Evolutionary conservation across 2,329 filamentous ascomycete species (phyloP).

Genomic region (Ustilaginoidea virens): DNA sequence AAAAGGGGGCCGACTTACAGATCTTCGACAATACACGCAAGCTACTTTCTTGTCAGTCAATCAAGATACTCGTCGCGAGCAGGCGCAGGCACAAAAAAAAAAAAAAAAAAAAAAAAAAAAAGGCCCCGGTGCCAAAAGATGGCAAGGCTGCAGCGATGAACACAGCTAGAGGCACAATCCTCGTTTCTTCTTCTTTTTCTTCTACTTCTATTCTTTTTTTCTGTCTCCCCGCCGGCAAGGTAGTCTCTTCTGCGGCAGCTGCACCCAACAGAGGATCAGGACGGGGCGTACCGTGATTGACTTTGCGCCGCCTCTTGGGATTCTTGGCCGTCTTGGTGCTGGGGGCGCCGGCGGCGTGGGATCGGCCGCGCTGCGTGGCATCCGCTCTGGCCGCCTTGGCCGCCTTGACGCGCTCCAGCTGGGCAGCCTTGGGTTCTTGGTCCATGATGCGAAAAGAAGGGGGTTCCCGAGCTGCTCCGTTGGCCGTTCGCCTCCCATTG

Average conservation of each 20-base stretch:
- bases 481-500: constrained; percentile 14
- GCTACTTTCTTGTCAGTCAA: constrained; percentile 28
- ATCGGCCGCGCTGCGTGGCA: constrained; percentile 3
- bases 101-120: too few species aligned
- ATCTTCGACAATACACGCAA: constrained; percentile 80
- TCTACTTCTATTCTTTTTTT: too few species aligned
- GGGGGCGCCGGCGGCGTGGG: background rate
- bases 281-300: constrained; percentile 61
- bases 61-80: background rate
- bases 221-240: too few species aligned
- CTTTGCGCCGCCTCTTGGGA: constrained; percentile 75
- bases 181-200: too few species aligned
- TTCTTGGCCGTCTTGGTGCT: constrained; percentile 45
- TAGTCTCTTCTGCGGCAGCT: too few species aligned
- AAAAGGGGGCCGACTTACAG: constrained; percentile 45
- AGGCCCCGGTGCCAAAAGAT: too few species aligned
- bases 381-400: constrained; percentile 8
- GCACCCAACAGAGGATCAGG: background rate
- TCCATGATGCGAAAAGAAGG: constrained; percentile 16
- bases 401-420: constrained; percentile 16
- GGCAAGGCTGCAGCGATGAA: too few species aligned
- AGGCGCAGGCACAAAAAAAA: too few species aligned
- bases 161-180: too few species aligned
- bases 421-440: constrained; percentile 15
- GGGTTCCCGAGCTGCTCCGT: constrained; percentile 17